These are phyloP conservation scores for Acacia confusa DNA, from an alignment of 306 rosid genomes.

Conservation along the genomic window DNA sequence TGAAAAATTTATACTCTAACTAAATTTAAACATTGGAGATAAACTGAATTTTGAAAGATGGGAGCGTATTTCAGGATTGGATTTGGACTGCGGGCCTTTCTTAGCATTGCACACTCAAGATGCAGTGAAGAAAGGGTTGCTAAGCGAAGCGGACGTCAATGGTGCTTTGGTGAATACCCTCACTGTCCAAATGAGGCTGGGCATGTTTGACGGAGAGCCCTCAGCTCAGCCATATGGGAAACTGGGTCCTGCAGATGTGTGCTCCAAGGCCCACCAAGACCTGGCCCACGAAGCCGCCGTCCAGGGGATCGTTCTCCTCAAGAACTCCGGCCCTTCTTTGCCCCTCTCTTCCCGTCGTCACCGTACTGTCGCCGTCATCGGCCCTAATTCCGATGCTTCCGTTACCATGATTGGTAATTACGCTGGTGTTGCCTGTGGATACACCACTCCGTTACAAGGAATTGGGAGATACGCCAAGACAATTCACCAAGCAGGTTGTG, in stretches of 20 bases:
- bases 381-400: slow-evolving; percentile 79
- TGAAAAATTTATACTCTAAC: neutral
- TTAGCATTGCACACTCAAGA: slow-evolving; percentile 65
- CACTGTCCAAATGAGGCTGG: slow-evolving; percentile 83
- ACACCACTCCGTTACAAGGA: slow-evolving; percentile 77
- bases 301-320: slow-evolving; percentile 86
- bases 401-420: slow-evolving; percentile 84
- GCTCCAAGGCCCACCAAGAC: slow-evolving; percentile 64
- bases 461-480: slow-evolving; percentile 53
- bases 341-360: slow-evolving; percentile 60
- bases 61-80: slow-evolving; percentile 57
- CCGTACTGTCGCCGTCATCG: slow-evolving; percentile 74
- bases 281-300: slow-evolving; percentile 80
- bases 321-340: slow-evolving; percentile 57
- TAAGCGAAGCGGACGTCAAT: slow-evolving; percentile 53
- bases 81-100: slow-evolving; percentile 89
- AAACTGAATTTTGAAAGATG: neutral
- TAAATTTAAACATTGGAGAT: neutral
- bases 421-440: slow-evolving; percentile 85
- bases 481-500: slow-evolving; percentile 60
- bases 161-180: slow-evolving; percentile 67
- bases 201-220: slow-evolving; percentile 85
- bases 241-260: slow-evolving; percentile 78
- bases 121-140: slow-evolving; percentile 68
- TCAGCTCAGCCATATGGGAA: slow-evolving; percentile 54